Percentiles rank a stretch among this genome's conserved stretches.
These are phyloP conservation scores for Lasiosphaeris hirsuta DNA, from an alignment of 495 filamentous ascomycete species.

Conservation along the genomic window DNA sequence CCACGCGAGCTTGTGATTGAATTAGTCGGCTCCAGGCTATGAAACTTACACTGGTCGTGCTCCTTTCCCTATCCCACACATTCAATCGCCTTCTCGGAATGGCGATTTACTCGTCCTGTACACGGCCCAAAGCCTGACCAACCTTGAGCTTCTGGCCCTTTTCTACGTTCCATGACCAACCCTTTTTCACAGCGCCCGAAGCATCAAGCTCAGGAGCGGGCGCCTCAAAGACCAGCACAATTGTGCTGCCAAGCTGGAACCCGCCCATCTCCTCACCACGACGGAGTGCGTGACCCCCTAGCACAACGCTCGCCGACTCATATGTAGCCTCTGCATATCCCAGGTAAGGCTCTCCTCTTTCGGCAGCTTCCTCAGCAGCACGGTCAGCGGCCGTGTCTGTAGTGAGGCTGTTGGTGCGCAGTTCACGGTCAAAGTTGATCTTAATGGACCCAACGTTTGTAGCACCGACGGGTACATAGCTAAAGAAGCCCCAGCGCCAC, in stretches of 20 bases:
- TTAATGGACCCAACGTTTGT: conserved; percentile 98
- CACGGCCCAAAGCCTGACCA: conserved; percentile 75
- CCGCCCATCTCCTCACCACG: conserved; percentile 97
- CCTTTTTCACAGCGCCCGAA: conserved; percentile 60
- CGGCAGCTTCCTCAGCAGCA: conserved; percentile 72
- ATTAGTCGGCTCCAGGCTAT: too few species aligned
- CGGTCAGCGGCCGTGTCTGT: conserved; percentile 86
- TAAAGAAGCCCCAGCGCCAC: conserved; percentile 98
- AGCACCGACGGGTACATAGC: conserved; percentile 89
- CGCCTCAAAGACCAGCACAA: conserved; percentile 96
- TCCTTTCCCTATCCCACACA: too few species aligned
- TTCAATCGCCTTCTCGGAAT: not conserved
- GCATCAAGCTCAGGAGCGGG: conserved; percentile 65
- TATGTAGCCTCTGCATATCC: conserved; percentile 93
- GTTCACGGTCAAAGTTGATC: conserved; percentile 93
- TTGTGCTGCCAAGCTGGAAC: conserved; percentile 92
- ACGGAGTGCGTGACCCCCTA: conserved; percentile 77
- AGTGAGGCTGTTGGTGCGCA: conserved; percentile 85
- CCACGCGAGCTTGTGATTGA: too few species aligned
- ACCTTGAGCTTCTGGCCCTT: conserved; percentile 87
- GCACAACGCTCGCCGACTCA: conserved; percentile 65
- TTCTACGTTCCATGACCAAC: conserved; percentile 75
- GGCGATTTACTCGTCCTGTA: conserved; percentile 24
- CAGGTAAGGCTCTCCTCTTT: conserved; percentile 72
- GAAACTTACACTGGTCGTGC: too few species aligned